Percentiles rank a stretch among this genome's conserved stretches.
These are phyloP conservation scores for Xylaria longipes DNA, from an alignment of 495 filamentous ascomycete genomes.

Conservation along the genomic window DNA sequence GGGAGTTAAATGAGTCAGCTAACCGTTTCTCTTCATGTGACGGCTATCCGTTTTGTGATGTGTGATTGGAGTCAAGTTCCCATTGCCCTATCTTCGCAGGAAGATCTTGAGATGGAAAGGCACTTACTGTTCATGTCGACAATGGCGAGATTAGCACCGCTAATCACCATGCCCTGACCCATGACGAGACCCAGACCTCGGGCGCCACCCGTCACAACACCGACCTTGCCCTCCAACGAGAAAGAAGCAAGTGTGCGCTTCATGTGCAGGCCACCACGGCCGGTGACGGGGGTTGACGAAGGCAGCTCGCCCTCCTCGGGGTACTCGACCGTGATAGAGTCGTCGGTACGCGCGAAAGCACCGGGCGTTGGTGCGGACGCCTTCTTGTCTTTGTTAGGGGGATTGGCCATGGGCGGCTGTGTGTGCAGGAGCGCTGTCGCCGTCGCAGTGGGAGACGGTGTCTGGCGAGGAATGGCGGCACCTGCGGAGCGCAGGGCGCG, in stretches of 20 bases:
- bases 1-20: background rate
- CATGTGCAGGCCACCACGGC: conserved; percentile 66
- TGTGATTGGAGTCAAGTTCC: background rate
- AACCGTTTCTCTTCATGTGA: background rate
- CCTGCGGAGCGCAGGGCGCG: conserved; percentile 29
- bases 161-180: conserved; percentile 85
- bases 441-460: conserved; percentile 26
- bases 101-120: conserved; percentile 4
- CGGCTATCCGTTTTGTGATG: background rate
- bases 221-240: conserved; percentile 78
- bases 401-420: conserved; percentile 36
- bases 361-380: conserved; percentile 40
- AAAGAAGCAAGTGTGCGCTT: conserved; percentile 63
- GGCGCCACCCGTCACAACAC: conserved; percentile 84
- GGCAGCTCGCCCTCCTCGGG: conserved; percentile 74
- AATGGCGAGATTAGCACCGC: conserved; percentile 88
- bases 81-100: background rate
- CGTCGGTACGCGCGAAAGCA: conserved; percentile 77
- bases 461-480: conserved; percentile 9
- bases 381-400: conserved; percentile 39
- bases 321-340: conserved; percentile 75
- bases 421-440: conserved; percentile 35
- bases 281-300: conserved; percentile 67
- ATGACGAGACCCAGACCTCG: conserved; percentile 88
- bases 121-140: conserved; percentile 88